Conservation (phyloP, 78 protist species). For the slime mould (Dictyostelium discoideum) region DNA sequence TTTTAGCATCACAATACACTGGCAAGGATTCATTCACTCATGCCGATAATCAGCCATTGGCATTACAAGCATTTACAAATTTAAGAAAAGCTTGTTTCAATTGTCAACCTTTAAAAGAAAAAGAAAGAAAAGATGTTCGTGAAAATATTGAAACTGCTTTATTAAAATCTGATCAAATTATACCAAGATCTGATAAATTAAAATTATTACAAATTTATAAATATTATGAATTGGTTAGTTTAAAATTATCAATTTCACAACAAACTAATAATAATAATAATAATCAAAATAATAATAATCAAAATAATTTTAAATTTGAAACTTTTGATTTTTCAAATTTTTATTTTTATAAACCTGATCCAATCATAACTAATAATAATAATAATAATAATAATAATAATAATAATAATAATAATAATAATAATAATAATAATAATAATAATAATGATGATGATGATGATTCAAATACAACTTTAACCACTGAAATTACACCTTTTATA, state of each 20-base stretch:
- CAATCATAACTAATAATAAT: too few relatives aligned
- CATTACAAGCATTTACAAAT: constrained; percentile 32
- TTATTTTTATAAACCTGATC: neutral
- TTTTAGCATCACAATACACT: constrained; percentile 67
- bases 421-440: too few relatives aligned
- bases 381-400: too few relatives aligned
- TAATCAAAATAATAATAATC: neutral
- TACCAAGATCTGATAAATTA: constrained; percentile 35
- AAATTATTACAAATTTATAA: constrained; percentile 28
- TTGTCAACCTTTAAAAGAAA: neutral
- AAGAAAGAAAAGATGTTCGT: constrained; percentile 1
- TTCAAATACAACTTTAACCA: neutral
- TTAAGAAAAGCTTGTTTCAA: constrained; percentile 44
- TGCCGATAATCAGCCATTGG: constrained; percentile 22
- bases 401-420: too few relatives aligned
- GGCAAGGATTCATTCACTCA: constrained; percentile 64
- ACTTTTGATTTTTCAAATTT: neutral
- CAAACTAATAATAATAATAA: too few relatives aligned
- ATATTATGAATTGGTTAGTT: constrained; percentile 14
- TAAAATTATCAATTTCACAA: neutral
- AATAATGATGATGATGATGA: neutral
- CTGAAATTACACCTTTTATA: neutral
- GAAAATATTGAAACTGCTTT: constrained; percentile 6
- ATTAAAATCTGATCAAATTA: constrained; percentile 19
- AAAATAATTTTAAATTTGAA: neutral